Percentiles rank a stretch among this genome's conserved stretches.
Conservation (phyloP, 2,329 filamentous ascomycete species). For the Pyricularia sp. region DNA sequence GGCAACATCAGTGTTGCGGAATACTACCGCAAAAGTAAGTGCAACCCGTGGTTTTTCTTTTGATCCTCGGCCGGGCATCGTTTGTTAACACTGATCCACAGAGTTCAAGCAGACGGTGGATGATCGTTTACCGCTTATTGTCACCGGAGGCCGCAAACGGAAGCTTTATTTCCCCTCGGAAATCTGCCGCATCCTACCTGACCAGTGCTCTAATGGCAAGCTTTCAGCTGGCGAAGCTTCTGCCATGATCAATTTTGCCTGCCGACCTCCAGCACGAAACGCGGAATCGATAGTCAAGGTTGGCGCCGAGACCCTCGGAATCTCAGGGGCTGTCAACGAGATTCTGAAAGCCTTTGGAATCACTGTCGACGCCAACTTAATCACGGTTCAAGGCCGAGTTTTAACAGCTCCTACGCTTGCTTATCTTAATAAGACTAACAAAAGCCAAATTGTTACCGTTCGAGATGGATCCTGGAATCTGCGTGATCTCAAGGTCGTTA, state of each 20-base stretch:
- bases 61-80: not conserved
- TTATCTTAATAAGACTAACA: conserved; percentile 30
- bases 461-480: conserved; percentile 60
- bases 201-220: conserved; percentile 49
- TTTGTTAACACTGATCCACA: not conserved
- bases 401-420: conserved; percentile 45
- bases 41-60: not conserved
- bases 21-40: conserved; percentile 31
- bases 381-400: conserved; percentile 62
- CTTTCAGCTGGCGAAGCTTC: conserved; percentile 48
- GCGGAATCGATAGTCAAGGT: conserved; percentile 48
- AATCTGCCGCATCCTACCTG: conserved; percentile 47
- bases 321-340: conserved; percentile 29
- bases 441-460: conserved; percentile 16
- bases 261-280: conserved; percentile 52
- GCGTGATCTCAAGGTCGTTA: conserved; percentile 39
- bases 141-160: conserved; percentile 43
- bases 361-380: conserved; percentile 42
- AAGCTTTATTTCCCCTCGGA: conserved; percentile 57
- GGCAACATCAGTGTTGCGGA: conserved; percentile 23
- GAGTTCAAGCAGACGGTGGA: conserved; percentile 20
- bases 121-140: conserved; percentile 44
- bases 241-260: conserved; percentile 61
- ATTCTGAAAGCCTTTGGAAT: conserved; percentile 49
- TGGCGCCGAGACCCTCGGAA: conserved; percentile 43